Evolutionary conservation across 257 asterid species (phyloP), one percentile per base, ranked within the genome.

Genomic region (Cordia subcordata): DNA sequence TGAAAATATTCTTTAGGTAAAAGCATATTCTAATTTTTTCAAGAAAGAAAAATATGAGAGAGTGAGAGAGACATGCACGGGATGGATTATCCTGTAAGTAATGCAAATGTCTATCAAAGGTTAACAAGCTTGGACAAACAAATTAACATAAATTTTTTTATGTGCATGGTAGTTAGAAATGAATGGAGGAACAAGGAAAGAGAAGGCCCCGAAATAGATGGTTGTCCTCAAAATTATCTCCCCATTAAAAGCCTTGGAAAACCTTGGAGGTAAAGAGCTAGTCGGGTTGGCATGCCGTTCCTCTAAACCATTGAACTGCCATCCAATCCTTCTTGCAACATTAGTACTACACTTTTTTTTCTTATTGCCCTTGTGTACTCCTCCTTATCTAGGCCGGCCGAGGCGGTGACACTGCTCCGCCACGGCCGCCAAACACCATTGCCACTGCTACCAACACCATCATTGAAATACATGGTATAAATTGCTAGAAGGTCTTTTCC

Each of bases 341-440:
- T 20, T 17, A 13, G 20, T 8, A 44, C 39, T 18, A 27, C 13
- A 22, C 12, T 45, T 16, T 47, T 22, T 45, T 16, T 47, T 22
- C 10, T 14, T 14, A 21, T 11, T 27, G 10, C 57, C 66, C 60
- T 60, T 13, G 33, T 13, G 70, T 65, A 17, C 39, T 37, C 38
- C 61, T 42, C 40, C 40, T 42, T 9, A 73, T 70, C 51, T 58
- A 66, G 81, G 82, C 80, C 74, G 64, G 70, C 85, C 78, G 82
- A 68, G 88, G 94, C 82, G 90, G 86, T 67, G 52, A 39, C 59
- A 40, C 68, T 46, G 75, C 64, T 69, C 84, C 78, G 80, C 79
- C 84, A 16, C 73, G 79, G 80, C 74, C 64, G 77, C 77, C 81
- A 38, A 50, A 5, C 15, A 27, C 45, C 11, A 17, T 1, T 3